phyloP scores from a whole-genome alignment of 768 basidiomycete species.

The Termitomyces sp. region DNA sequence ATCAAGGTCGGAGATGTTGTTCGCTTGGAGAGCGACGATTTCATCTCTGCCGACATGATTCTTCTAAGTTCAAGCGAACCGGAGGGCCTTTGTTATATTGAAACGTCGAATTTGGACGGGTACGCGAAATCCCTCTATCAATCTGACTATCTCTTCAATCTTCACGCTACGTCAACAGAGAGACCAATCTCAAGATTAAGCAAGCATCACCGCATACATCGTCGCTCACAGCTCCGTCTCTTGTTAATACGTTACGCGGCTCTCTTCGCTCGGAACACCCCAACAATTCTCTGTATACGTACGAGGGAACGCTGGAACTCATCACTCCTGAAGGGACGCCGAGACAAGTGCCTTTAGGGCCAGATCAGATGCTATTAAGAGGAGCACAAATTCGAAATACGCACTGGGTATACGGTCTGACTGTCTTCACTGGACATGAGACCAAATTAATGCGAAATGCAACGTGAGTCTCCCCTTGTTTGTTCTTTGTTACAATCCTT shows the following conservation, averaged over 20 bases:
- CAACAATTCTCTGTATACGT: slow-evolving; percentile 97
- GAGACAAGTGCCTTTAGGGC: slow-evolving; percentile 86
- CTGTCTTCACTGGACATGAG: slow-evolving; percentile 95
- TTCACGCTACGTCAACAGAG: slow-evolving; percentile 42
- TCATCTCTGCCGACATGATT: slow-evolving; percentile 93
- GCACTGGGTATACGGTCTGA: slow-evolving; percentile 92
- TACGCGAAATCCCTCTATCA: slow-evolving; percentile 29
- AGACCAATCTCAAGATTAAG: slow-evolving; percentile 99
- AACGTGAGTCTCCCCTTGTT: slow-evolving; percentile 59
- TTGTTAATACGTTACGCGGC: slow-evolving; percentile 72
- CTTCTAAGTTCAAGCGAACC: slow-evolving; percentile 90
- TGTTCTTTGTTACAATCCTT: background rate
- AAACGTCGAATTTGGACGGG: slow-evolving; percentile 98
- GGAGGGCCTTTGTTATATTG: slow-evolving; percentile 96
- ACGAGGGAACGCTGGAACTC: slow-evolving; percentile 78
- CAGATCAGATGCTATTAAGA: slow-evolving; percentile 90
- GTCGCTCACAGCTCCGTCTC: slow-evolving; percentile 70
- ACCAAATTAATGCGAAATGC: slow-evolving; percentile 98
- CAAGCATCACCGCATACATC: slow-evolving; percentile 86
- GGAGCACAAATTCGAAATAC: slow-evolving; percentile 97
- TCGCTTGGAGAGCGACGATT: slow-evolving; percentile 86
- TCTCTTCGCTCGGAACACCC: slow-evolving; percentile 93
- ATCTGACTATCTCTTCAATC: background rate
- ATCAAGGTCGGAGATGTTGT: slow-evolving; percentile 91
- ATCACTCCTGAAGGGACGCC: slow-evolving; percentile 54